Evolutionary conservation across 768 basidiomycete species (phyloP).

Genomic region (Termitomyces titanicus): DNA sequence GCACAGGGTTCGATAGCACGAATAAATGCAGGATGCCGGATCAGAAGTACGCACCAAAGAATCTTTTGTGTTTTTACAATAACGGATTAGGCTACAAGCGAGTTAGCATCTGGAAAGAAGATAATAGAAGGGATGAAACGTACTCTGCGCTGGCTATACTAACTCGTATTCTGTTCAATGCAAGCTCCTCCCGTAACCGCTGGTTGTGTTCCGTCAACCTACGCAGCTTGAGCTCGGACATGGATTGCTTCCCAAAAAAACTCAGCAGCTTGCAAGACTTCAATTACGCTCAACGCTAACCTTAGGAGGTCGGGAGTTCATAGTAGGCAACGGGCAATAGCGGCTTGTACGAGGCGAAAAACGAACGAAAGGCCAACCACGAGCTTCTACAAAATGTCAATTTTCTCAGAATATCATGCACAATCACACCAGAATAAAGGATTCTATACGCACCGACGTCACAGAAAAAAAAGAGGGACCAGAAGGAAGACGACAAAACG

Average conservation of each 20-base stretch:
- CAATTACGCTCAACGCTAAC: conserved; percentile 26
- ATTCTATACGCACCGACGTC: conserved; percentile 8
- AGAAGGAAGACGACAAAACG: conserved; percentile 12
- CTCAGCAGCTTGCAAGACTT: conserved; percentile 1
- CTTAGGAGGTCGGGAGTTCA: conserved; percentile 78
- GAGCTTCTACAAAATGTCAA: conserved; percentile 4
- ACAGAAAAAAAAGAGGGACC: conserved; percentile 18
- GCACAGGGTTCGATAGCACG: conserved; percentile 2
- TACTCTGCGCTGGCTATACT: conserved; percentile 90
- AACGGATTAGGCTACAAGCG: conserved; percentile 74
- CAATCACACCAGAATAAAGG: background rate
- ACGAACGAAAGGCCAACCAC: conserved; percentile 16
- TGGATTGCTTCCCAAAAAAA: conserved; percentile 63
- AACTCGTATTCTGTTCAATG: conserved; percentile 83
- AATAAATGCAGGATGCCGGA: conserved; percentile 1
- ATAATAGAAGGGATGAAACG: conserved; percentile 22
- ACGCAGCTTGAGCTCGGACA: conserved; percentile 96
- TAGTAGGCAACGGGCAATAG: conserved; percentile 29
- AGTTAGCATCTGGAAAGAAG: conserved; percentile 3
- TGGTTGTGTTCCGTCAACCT: conserved; percentile 93
- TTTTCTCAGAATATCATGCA: background rate
- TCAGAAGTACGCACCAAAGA: conserved; percentile 59
- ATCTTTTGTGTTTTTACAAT: conserved; percentile 92
- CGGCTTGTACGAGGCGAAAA: conserved; percentile 15
- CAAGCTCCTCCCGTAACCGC: conserved; percentile 84